Percentiles rank a stretch among this genome's conserved stretches.
Evolutionary conservation across 345 rosid genomes (phyloP).

Genomic region (Melaleuca alternifolia): DNA sequence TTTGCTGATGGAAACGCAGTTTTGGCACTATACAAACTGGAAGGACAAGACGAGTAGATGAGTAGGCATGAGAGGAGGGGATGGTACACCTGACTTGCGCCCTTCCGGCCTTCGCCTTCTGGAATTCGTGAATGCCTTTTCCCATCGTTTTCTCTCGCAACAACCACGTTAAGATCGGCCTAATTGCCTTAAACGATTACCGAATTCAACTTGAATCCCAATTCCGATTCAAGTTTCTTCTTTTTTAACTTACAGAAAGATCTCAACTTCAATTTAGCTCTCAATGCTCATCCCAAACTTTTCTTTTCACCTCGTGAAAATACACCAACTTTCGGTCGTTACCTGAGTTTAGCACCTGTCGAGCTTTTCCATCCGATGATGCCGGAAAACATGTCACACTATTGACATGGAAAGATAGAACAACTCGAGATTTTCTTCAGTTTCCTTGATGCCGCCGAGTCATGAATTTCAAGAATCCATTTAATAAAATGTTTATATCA

Average conservation of each 20-base stretch:
- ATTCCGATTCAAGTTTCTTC: neutral
- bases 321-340: fast-evolving
- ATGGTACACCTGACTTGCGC: neutral
- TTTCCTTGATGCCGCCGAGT: neutral
- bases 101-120: neutral
- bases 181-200: neutral
- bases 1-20: neutral
- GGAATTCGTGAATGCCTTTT: neutral
- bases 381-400: fast-evolving
- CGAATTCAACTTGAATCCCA: neutral
- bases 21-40: neutral
- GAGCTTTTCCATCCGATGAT: neutral
- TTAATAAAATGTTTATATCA: neutral
- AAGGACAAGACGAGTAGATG: neutral
- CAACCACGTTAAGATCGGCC: neutral
- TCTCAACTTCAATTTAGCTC: too few species aligned
- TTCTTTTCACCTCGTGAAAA: neutral
- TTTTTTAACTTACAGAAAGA: neutral
- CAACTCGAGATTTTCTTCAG: fast-evolving
- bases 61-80: neutral
- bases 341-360: fast-evolving
- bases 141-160: neutral
- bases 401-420: neutral
- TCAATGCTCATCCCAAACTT: neutral
- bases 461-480: neutral